Percentiles rank a stretch among this genome's conserved stretches.
Evolutionary conservation across 257 asterid species (phyloP).

Genomic region (Penstemon newberryi): DNA sequence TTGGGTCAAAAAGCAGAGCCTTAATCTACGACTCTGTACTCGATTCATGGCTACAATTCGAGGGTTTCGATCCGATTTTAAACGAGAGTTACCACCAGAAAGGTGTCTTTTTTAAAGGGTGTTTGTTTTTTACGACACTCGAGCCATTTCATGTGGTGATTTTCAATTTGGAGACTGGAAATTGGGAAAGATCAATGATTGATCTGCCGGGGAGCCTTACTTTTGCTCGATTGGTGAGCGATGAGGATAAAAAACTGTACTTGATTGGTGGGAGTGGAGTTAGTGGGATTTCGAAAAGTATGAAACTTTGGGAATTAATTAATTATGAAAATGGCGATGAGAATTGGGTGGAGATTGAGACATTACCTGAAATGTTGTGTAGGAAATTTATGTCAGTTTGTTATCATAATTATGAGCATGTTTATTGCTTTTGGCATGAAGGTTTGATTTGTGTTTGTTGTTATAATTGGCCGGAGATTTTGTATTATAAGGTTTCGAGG

Average conservation of each 20-base stretch:
- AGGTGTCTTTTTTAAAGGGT: slow-evolving; percentile 41
- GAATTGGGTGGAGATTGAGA: slow-evolving; percentile 54
- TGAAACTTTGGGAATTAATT: slow-evolving; percentile 61
- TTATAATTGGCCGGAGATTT: slow-evolving; percentile 77
- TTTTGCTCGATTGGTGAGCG: slow-evolving; percentile 52
- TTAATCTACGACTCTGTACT: slow-evolving; percentile 45
- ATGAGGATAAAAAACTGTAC: slow-evolving; percentile 40
- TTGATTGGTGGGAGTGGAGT: slow-evolving; percentile 64
- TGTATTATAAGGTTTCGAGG: slow-evolving; percentile 56
- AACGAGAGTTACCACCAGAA: slow-evolving; percentile 42
- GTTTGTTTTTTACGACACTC: slow-evolving; percentile 46
- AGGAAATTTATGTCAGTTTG: slow-evolving; percentile 60
- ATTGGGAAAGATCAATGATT: slow-evolving; percentile 39
- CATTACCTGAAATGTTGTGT: slow-evolving; percentile 58
- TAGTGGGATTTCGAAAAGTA: slow-evolving; percentile 60
- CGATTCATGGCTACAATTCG: slow-evolving; percentile 39
- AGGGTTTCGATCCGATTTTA: slow-evolving; percentile 31
- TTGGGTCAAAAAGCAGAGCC: slow-evolving; percentile 40
- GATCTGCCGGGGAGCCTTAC: slow-evolving; percentile 42
- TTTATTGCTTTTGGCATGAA: slow-evolving; percentile 76
- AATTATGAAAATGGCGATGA: slow-evolving; percentile 25
- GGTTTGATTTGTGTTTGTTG: slow-evolving; percentile 72
- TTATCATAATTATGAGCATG: slow-evolving; percentile 76
- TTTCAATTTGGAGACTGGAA: slow-evolving; percentile 45
- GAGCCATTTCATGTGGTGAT: slow-evolving; percentile 47